These are phyloP conservation scores for Pisolithus orientalis DNA, from an alignment of 768 basidiomycete species.

Conservation along the genomic window DNA sequence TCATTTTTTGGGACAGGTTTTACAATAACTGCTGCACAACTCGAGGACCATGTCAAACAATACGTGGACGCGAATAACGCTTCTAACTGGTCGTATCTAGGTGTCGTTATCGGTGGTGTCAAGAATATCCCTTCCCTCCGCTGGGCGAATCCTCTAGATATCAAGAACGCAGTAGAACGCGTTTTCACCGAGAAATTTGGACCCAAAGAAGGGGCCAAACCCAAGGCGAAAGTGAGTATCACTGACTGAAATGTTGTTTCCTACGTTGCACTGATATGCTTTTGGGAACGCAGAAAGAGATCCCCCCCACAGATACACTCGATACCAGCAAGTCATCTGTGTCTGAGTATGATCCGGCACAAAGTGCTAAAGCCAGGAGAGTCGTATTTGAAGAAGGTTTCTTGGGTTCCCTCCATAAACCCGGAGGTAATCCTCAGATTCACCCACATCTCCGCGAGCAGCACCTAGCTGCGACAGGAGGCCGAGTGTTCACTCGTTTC, in stretches of 20 bases:
- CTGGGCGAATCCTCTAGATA: slow-evolving; percentile 80
- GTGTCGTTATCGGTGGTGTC: slow-evolving; percentile 56
- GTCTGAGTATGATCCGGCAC: slow-evolving; percentile 29
- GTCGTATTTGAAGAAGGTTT: slow-evolving; percentile 93
- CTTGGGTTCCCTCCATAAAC: slow-evolving; percentile 85
- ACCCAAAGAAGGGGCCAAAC: slow-evolving; percentile 56
- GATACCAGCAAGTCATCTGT: slow-evolving; percentile 20
- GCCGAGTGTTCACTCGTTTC: slow-evolving; percentile 90
- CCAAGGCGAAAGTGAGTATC: slow-evolving; percentile 55
- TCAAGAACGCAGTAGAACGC: slow-evolving; percentile 76
- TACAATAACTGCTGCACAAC: slow-evolving; percentile 60
- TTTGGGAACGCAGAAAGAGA: slow-evolving; percentile 48
- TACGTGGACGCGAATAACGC: slow-evolving; percentile 52
- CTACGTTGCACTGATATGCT: not conserved
- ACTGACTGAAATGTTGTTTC: not conserved
- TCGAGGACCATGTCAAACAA: slow-evolving; percentile 47
- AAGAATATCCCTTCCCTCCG: slow-evolving; percentile 58
- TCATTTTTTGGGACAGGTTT: slow-evolving; percentile 53
- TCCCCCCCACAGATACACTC: slow-evolving; percentile 6
- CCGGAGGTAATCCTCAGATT: slow-evolving; percentile 89
- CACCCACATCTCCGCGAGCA: slow-evolving; percentile 68
- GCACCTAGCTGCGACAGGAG: slow-evolving; percentile 75
- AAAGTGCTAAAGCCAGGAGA: slow-evolving; percentile 35
- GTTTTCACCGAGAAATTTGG: slow-evolving; percentile 67
- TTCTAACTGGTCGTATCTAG: slow-evolving; percentile 72